These are phyloP conservation scores for Phycomyces blakesleeanus DNA, from an alignment of 192 early-diverging fungal species.

Conservation along the genomic window DNA sequence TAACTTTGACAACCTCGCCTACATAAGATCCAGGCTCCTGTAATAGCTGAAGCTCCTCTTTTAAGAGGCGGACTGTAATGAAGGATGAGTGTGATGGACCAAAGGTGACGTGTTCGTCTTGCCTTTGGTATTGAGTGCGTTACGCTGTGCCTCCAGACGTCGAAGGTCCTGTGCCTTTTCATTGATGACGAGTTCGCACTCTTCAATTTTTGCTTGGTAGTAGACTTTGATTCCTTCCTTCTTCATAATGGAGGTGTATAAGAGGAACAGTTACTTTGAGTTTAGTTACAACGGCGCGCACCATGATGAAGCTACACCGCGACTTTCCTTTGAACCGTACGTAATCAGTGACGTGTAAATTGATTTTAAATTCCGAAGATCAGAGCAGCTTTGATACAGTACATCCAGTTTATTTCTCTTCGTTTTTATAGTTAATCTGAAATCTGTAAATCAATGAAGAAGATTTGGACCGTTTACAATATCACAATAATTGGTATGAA, in stretches of 20 bases:
- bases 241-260: slow-evolving; percentile 18
- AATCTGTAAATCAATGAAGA: no score
- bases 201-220: slow-evolving; percentile 78
- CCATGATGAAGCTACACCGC: not conserved
- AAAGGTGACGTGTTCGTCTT: slow-evolving; percentile 16
- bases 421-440: no score
- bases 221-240: slow-evolving; percentile 69
- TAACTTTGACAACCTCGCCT: slow-evolving; percentile 96
- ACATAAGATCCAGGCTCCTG: slow-evolving; percentile 96
- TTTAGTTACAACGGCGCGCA: no score
- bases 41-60: slow-evolving; percentile 93
- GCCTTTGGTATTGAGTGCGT: slow-evolving; percentile 94
- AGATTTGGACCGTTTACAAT: no score
- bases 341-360: slow-evolving; percentile 1
- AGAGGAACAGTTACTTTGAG: not conserved
- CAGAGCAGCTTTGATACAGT: no score
- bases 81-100: not conserved
- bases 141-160: slow-evolving; percentile 97
- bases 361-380: no score
- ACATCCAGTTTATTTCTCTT: no score
- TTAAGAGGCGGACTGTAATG: slow-evolving; percentile 78
- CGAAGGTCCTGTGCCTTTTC: slow-evolving; percentile 93
- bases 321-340: not conserved
- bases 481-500: no score
- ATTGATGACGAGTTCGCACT: slow-evolving; percentile 82